Evolutionary conservation across 1,139 yeast species (phyloP), one percentile per base, ranked within the genome.

Genomic region (Geotrichum cucujoidarum): DNA sequence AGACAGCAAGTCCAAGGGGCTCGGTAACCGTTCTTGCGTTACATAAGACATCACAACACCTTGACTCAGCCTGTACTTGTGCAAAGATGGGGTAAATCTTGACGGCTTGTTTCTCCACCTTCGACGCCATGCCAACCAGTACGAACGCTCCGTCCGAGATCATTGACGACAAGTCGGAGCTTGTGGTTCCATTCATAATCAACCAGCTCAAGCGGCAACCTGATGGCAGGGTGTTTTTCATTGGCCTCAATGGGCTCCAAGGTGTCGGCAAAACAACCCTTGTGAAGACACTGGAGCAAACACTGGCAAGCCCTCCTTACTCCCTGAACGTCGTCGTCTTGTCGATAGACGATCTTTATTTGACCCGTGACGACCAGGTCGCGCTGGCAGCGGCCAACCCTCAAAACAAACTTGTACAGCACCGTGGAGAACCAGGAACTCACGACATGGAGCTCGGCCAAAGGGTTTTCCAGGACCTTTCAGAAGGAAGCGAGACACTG

Each of bases 351-450:
- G 98, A 92, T 64, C 76, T 88, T 51, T 92, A 92, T 62, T 68
- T 87, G 34, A 78, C 87, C 0, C 80, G 78, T 59, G 63, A 61
- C 3, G 81, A 81, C 18, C 96, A 87, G 60, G 54, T 52, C 13
- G 54, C 58, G 32, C 57, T 88, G 30, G 75, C 76, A 3, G 53
- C 53, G 11, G 54, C 63, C 27, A 67, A 74, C 1, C 37, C 38
- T 16, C 73, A 69, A 4, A 89, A 89, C 61, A 64, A 66, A 31
- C 67, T 88, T 46, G 61, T 86, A 24, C 77, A 75, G 54, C 95
- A 95, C 2, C 69, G 97, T 38, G 98, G 98, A 0, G 72, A 87
- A 27, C 97, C 97, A 0, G 97, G 97, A 0, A 90, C 98, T 0
- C 98, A 92, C 62, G 97, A 92, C 60, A 58, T 85, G 35, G 58